Base-by-base conservation (phyloP, 345 rosid species). In the Isatis tinctoria region DNA sequence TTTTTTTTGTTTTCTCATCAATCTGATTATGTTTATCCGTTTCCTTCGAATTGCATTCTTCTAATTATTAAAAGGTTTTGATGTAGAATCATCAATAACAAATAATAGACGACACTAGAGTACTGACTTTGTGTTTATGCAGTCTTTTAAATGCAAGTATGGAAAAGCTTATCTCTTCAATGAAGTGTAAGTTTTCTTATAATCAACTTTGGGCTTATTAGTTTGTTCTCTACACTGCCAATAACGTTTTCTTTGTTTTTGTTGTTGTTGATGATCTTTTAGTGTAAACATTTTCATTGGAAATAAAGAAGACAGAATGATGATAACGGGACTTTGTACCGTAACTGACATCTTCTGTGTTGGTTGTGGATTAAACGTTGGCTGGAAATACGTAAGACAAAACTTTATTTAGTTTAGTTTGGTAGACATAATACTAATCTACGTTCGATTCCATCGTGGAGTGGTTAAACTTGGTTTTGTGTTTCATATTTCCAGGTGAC, bases 81-180 rank as follows among this genome's bases (percentile, higher is more conserved):
- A 61, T 40, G 2, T 40, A n/a, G 13, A 40, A 4, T 39, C 12
- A 47, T 47, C 58, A 47, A 65, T n/a, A 64, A 2, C 36, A 17
- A 12, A 47, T 13, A n/a, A 35, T 26, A 52, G 17, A 13, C 33
- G 26, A 13, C 30, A 27, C 36, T 27, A 51, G 39, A 28, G 44
- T 62, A 14, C 3, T 54, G 57, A 73, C 49, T 47, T 48, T 26
- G 37, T 53, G 49, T 36, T 61, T 32, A 22, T 86, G 79, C 90
- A 95, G 99, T 63, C 88, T 57, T 95, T 92, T 86, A 89, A 82
- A 61, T 2, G 81, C 92, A 86, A 83, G 82, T 86, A 92, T 81
- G 99, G 99, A 82, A 82, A 79, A 83, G 99, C 99, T 71, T 95
- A 90, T 80, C 98, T 95, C 81, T 95, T 92, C 87, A 75, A 45